These are phyloP conservation scores for Neurospora hispaniola DNA, from an alignment of 495 filamentous ascomycete species.

Conservation along the genomic window DNA sequence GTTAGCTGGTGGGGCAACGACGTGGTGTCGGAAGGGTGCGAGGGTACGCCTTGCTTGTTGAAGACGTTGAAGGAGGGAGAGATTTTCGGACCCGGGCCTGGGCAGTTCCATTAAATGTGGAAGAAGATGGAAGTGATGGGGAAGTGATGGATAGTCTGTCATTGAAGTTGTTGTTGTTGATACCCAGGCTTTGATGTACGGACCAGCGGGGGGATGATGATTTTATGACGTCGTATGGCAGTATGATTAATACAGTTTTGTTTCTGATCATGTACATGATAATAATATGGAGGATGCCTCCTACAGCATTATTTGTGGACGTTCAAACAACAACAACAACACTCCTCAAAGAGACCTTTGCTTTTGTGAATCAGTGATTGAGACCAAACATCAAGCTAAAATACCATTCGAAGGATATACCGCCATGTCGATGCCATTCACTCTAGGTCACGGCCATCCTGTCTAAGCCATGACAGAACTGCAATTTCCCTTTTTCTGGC, in stretches of 20 bases:
- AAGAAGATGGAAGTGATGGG: background rate
- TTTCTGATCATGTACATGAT: background rate
- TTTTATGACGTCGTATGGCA: background rate
- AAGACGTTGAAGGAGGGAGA: slow-evolving; percentile 19
- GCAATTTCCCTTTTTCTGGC: slow-evolving; percentile 74
- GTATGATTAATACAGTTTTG: background rate
- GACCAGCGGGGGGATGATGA: background rate
- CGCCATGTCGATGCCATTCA: slow-evolving; percentile 82
- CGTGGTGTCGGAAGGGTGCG: slow-evolving; percentile 22
- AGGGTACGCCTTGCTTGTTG: slow-evolving; percentile 17
- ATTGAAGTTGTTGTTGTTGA: background rate
- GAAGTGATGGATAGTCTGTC: background rate
- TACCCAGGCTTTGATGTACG: background rate
- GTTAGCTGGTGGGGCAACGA: slow-evolving; percentile 30
- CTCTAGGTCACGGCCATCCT: slow-evolving; percentile 56
- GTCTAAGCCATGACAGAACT: slow-evolving; percentile 71
- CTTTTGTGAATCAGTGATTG: slow-evolving; percentile 4
- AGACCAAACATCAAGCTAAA: slow-evolving; percentile 9
- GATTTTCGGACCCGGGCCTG: slow-evolving; percentile 26
- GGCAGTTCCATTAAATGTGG: slow-evolving; percentile 17
- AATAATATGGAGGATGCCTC: background rate
- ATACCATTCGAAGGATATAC: slow-evolving; percentile 46
- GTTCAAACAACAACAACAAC: background rate
- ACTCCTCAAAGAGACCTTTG: background rate
- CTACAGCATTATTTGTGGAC: background rate